Conservation (phyloP, 352 stramenopile genomes). For the Phytophthora kernoviae region DNA sequence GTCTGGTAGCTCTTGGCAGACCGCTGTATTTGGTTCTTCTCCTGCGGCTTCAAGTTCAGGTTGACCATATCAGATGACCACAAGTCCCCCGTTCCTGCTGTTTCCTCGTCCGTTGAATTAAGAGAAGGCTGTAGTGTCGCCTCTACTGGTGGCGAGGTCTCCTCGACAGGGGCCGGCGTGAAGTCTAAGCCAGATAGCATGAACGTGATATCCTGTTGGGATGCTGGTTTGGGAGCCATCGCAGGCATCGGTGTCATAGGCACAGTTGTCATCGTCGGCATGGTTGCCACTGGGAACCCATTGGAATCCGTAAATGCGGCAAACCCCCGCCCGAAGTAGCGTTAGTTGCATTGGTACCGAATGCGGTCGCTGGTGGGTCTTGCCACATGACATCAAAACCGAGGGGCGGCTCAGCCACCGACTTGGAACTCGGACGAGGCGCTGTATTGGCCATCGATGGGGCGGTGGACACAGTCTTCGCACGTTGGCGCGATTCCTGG, state of each 20-base stretch:
- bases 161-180: conserved; percentile 50
- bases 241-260: conserved; percentile 1
- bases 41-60: conserved; percentile 64
- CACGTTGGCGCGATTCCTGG: conserved; percentile 48
- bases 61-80: conserved; percentile 81
- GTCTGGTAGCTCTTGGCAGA: conserved; percentile 65
- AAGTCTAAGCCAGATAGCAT: conserved; percentile 85
- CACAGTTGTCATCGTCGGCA: conserved; percentile 13
- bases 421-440: conserved; percentile 23
- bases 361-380: conserved; percentile 6
- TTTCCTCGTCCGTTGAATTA: conserved; percentile 38
- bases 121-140: conserved; percentile 14
- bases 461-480: conserved; percentile 45
- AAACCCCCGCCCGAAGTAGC: conserved; percentile 19
- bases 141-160: conserved; percentile 22
- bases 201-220: conserved; percentile 63
- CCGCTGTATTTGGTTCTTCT: conserved; percentile 55
- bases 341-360: conserved; percentile 2
- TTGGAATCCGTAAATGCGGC: conserved; percentile 31
- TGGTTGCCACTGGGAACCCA: conserved; percentile 20
- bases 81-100: conserved; percentile 44
- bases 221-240: conserved; percentile 17
- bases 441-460: conserved; percentile 19
- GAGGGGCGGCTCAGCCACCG: conserved; percentile 13
- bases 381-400: conserved; percentile 35